A percentile compares a stretch with the other conserved stretches of the same genome.
These are phyloP conservation scores for Emericellopsis atlantica DNA, from an alignment of 2,329 filamentous ascomycete species.

Conservation along the genomic window DNA sequence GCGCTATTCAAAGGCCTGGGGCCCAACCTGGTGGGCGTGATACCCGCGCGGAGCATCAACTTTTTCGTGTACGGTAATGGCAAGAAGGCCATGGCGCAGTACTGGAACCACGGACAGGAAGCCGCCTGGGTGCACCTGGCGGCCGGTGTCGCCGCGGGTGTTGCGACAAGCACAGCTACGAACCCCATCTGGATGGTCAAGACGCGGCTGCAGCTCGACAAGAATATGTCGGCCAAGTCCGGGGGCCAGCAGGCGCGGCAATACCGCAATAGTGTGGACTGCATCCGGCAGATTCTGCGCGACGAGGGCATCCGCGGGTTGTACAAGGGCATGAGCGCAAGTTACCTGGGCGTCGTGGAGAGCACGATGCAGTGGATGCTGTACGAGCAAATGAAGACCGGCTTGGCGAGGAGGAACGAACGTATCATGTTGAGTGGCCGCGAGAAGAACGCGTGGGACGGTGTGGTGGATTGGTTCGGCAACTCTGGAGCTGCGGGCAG, in stretches of 20 bases:
- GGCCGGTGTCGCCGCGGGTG: constrained; percentile 65
- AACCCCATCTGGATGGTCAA: constrained; percentile 97
- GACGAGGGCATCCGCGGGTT: constrained; percentile 72
- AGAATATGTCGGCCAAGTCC: constrained; percentile 55
- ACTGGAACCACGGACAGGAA: constrained; percentile 59
- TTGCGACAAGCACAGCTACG: constrained; percentile 80
- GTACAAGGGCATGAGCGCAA: constrained; percentile 84
- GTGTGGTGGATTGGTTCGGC: constrained; percentile 64
- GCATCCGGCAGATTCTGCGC: constrained; percentile 67
- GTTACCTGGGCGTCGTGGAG: constrained; percentile 83
- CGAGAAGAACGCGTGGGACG: constrained; percentile 58
- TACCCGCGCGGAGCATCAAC: constrained; percentile 82
- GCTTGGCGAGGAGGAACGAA: constrained; percentile 53
- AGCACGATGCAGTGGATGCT: constrained; percentile 87
- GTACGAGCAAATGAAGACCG: constrained; percentile 82
- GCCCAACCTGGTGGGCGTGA: constrained; percentile 79
- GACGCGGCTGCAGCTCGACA: constrained; percentile 84
- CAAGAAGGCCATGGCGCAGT: constrained; percentile 67
- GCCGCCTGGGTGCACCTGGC: constrained; percentile 66
- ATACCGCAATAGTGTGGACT: constrained; percentile 84
- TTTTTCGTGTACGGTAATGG: constrained; percentile 91
- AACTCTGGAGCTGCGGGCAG: constrained; percentile 68
- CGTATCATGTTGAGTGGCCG: constrained; percentile 44
- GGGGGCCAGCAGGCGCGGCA: constrained; percentile 33
- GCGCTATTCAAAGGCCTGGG: constrained; percentile 90